Conservation (phyloP, 2,329 filamentous ascomycete genomes). For the Apiospora sp. region DNA sequence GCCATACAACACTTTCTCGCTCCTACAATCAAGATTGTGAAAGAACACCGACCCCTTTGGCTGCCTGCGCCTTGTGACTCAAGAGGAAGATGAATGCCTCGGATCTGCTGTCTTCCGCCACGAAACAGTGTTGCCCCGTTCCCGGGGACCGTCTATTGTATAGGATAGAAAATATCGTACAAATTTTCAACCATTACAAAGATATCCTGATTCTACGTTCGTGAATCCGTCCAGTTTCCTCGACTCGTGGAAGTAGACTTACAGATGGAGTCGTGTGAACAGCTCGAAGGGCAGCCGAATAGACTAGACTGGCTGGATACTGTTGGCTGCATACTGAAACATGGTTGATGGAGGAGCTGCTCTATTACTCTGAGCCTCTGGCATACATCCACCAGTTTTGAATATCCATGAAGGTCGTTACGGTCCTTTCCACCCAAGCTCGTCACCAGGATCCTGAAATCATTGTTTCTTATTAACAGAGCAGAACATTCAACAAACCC, state of each 20-base stretch:
- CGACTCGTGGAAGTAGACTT: not conserved
- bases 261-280: too few species aligned
- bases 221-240: not conserved
- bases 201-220: not conserved
- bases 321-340: too few species aligned
- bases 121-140: not conserved
- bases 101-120: not conserved
- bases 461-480: too few species aligned
- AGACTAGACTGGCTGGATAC: too few species aligned
- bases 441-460: too few species aligned
- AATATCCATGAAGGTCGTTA: too few species aligned
- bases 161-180: not conserved
- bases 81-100: not conserved
- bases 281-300: not conserved
- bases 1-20: not conserved
- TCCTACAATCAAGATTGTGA: conserved; percentile 17
- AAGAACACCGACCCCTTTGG: not conserved
- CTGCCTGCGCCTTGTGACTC: not conserved
- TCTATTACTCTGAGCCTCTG: too few species aligned
- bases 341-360: too few species aligned
- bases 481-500: too few species aligned
- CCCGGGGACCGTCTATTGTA: not conserved
- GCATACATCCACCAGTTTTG: too few species aligned
- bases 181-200: not conserved
- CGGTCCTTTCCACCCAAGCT: too few species aligned